Percentiles rank a stretch among this genome's conserved stretches.
Evolutionary conservation across 495 filamentous ascomycete species (phyloP).

Genomic region (Mytilinidion resinicola): DNA sequence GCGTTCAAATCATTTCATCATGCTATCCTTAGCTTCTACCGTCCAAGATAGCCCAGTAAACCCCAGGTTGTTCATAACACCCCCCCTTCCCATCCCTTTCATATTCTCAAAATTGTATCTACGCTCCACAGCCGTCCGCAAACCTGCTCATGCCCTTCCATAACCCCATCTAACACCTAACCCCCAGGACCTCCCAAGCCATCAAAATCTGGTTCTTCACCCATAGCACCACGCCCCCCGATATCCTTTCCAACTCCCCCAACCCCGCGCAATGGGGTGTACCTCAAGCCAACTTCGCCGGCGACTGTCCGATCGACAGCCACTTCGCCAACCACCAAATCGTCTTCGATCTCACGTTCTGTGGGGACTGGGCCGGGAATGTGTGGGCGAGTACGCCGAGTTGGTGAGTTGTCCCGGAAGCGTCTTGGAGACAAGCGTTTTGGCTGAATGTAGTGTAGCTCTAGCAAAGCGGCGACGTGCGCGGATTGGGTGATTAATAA

Average conservation of each 20-base stretch:
- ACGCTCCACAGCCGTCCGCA: too few species aligned
- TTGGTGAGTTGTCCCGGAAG: not conserved
- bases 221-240: slow-evolving; percentile 43
- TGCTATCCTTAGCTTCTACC: too few species aligned
- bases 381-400: not conserved
- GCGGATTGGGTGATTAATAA: slow-evolving; percentile 15
- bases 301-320: slow-evolving; percentile 26
- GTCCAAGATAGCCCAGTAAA: too few species aligned
- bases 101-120: too few species aligned
- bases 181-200: slow-evolving; percentile 37
- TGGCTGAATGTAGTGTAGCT: not conserved
- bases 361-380: slow-evolving; percentile 19
- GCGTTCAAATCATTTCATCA: too few species aligned
- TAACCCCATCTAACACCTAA: not conserved
- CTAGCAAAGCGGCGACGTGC: slow-evolving; percentile 7
- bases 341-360: slow-evolving; percentile 25
- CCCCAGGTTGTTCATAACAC: too few species aligned
- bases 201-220: slow-evolving; percentile 61
- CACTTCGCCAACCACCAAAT: slow-evolving; percentile 33
- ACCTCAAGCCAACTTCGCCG: slow-evolving; percentile 44
- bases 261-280: slow-evolving; percentile 55
- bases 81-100: too few species aligned
- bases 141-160: not conserved
- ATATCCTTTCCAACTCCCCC: slow-evolving; percentile 46
- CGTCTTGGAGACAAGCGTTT: not conserved